Percentiles rank a stretch among this genome's conserved stretches.
Evolutionary conservation across 352 stramenopile species (phyloP).

Genomic region (Phytopythium oedochilum): DNA sequence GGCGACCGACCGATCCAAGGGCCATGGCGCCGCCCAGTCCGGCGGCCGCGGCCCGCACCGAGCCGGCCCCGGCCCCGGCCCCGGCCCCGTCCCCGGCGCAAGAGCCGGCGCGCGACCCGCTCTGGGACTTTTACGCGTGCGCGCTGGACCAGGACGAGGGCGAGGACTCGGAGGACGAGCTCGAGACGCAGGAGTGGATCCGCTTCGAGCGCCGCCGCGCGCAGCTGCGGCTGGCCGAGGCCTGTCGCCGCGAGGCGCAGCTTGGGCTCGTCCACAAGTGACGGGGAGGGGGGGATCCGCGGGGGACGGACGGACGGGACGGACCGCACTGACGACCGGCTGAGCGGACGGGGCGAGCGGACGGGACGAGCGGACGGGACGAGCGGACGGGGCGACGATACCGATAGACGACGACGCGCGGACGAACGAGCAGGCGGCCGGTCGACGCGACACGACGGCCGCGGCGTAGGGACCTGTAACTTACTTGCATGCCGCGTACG

Average conservation of each 20-base stretch:
- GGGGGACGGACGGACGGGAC: not conserved
- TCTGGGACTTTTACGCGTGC: constrained; percentile 63
- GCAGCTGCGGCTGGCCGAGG: constrained; percentile 36
- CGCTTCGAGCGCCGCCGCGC: constrained; percentile 51
- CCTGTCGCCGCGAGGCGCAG: constrained; percentile 29
- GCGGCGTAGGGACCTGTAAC: no score
- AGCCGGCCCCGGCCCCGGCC: not conserved
- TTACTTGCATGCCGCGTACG: no score
- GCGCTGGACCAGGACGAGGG: constrained; percentile 34
- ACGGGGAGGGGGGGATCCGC: not conserved
- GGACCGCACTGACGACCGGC: no score
- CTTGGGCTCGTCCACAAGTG: constrained; percentile 2
- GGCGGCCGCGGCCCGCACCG: not conserved
- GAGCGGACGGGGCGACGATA: no score
- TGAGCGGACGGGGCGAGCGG: no score
- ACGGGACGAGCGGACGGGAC: no score
- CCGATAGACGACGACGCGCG: no score
- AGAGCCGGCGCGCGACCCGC: constrained; percentile 9
- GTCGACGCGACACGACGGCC: no score
- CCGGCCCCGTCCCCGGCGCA: not conserved
- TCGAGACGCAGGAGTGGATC: constrained; percentile 49
- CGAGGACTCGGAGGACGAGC: constrained; percentile 59
- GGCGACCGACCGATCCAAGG: constrained; percentile 11
- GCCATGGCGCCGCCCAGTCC: not conserved
- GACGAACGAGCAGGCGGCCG: no score